Base-by-base conservation (phyloP, 768 basidiomycete species). In the Xerocomellus dryophilus region DNA sequence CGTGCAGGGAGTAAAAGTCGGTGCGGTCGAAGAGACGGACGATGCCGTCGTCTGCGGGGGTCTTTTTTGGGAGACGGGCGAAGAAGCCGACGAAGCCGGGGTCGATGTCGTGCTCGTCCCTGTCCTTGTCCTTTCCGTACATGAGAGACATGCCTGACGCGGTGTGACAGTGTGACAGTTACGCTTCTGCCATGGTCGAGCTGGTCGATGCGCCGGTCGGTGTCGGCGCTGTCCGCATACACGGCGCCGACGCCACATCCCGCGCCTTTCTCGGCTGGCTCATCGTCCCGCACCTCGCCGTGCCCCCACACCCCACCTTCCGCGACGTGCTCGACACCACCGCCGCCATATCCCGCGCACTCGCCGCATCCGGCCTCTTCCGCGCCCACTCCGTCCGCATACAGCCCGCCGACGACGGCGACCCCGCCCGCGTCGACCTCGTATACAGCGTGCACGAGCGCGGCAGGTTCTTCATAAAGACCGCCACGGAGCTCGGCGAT, bases 401-500 rank as follows among this genome's bases (percentile, higher is more conserved):
- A 20, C 85, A 88, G 52, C 73, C 75, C 7, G 78, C 82, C 34
- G 72, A 78, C 0, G 68, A 84, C 7, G 82, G 86, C 1, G 67
- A 74, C 44, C 68, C 72, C 10, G 79, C 78, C 9, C 88, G 90
- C 57, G 81, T 95, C 11, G 92, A 97, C 62, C 67, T 98, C 35
- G 79, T 95, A 2, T 84, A 96, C 70, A 80, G 81, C 54, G 80
- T 91, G 4, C 76, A 80, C 38, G 95, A 98, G 69, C 81, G 81
- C 51, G 83, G 90, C 6, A 75, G 90, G 35, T 82, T 86, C 60
- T 92, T 79, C 61, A 62, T 95, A 7, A 90, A 88, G 58, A 90
- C 86, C 3, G 80, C 90, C 5, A 98, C 95, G 4, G 94, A 98
- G 64, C 76, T 98, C 7, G 96, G 97, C 4, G 93, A 96, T 55